phyloP scores from a whole-genome alignment of 169 alveolate species.

The Neospora caninum region DNA sequence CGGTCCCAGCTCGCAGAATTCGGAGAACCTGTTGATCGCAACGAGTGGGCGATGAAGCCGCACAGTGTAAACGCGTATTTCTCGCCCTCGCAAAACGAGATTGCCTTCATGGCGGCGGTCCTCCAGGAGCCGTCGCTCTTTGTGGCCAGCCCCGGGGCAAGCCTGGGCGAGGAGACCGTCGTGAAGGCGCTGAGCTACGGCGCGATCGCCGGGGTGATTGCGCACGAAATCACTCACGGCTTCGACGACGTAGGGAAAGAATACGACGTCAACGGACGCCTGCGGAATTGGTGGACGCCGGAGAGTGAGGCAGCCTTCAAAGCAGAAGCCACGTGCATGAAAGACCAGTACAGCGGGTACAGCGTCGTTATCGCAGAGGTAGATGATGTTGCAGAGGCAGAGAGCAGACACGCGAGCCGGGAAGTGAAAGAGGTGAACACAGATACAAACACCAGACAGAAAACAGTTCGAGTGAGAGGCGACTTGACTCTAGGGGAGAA shows the following conservation, averaged over 20 bases:
- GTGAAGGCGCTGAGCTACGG: slow-evolving; percentile 49
- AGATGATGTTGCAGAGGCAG: neutral
- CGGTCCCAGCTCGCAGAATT: neutral
- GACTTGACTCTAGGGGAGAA: slow-evolving; percentile 32
- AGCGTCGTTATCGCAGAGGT: neutral
- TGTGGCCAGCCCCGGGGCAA: neutral
- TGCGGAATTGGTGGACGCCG: slow-evolving; percentile 21
- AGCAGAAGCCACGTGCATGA: neutral
- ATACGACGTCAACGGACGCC: slow-evolving; percentile 35
- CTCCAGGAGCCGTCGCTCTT: slow-evolving; percentile 37
- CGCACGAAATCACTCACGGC: slow-evolving; percentile 50
- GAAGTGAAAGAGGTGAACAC: neutral
- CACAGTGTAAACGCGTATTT: slow-evolving; percentile 39
- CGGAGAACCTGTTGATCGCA: slow-evolving; percentile 13
- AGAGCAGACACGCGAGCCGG: neutral
- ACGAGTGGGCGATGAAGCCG: slow-evolving; percentile 26
- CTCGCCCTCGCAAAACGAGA: slow-evolving; percentile 13
- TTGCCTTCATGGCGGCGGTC: slow-evolving; percentile 27
- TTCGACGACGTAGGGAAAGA: slow-evolving; percentile 41
- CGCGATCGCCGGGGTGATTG: slow-evolving; percentile 43
- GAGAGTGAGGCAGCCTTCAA: slow-evolving; percentile 12
- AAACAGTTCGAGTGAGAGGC: slow-evolving; percentile 1
- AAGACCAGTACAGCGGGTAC: slow-evolving; percentile 41
- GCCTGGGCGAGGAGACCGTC: slow-evolving; percentile 2
- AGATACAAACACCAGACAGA: neutral